Evolutionary conservation across 2,329 filamentous ascomycete species (phyloP).

Genomic region (Seiridium unicorne): DNA sequence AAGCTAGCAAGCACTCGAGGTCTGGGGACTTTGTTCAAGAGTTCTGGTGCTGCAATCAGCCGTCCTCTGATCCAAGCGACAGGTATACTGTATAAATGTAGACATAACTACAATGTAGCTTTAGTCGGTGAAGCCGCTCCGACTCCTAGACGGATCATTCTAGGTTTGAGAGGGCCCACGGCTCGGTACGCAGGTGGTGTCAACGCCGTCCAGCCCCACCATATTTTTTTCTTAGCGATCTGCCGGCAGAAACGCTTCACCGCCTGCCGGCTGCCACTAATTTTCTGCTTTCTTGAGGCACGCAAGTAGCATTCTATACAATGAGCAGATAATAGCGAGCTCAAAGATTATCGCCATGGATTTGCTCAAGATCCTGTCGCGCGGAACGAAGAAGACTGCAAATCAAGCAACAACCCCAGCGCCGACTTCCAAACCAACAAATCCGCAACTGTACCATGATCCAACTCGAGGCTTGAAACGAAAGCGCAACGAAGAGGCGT

Average conservation of each 20-base stretch:
- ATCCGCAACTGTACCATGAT: slow-evolving; percentile 70
- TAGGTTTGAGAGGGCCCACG: too few species aligned
- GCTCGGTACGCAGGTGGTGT: too few species aligned
- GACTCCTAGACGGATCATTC: too few species aligned
- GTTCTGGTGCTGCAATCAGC: too few species aligned
- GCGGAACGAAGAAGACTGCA: slow-evolving; percentile 60
- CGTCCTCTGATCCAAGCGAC: too few species aligned
- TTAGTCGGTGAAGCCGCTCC: too few species aligned
- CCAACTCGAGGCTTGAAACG: slow-evolving; percentile 48
- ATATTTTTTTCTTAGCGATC: not conserved
- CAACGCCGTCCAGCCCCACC: not conserved
- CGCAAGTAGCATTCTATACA: not conserved
- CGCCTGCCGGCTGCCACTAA: not conserved
- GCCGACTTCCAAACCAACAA: slow-evolving; percentile 45
- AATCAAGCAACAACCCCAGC: slow-evolving; percentile 33
- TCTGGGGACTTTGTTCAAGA: too few species aligned
- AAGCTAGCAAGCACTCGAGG: too few species aligned
- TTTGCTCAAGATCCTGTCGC: slow-evolving; percentile 70
- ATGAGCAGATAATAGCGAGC: not conserved
- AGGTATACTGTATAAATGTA: too few species aligned
- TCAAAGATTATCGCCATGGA: slow-evolving; percentile 51
- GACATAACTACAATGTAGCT: too few species aligned
- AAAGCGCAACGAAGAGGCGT: slow-evolving; percentile 46
- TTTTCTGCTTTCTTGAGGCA: not conserved
- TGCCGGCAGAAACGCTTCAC: slow-evolving; percentile 3